Conservation (phyloP, 768 basidiomycete genomes). For the Neoboletus subvelutipes region DNA sequence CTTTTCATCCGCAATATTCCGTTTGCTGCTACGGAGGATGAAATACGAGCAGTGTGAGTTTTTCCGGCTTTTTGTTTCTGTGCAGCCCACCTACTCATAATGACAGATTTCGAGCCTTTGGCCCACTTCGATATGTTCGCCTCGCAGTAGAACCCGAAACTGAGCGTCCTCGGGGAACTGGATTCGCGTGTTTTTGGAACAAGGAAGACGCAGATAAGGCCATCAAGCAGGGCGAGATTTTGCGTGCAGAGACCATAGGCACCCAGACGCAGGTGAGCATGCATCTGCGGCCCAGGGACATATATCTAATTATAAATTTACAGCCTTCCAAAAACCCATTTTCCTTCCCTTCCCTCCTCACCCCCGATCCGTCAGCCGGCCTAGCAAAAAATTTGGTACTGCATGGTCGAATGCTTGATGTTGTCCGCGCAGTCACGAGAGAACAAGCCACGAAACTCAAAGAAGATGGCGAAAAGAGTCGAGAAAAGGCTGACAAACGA, state of each 20-base stretch:
- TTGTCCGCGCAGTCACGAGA: slow-evolving; percentile 85
- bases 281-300: slow-evolving; percentile 12
- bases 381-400: slow-evolving; percentile 81
- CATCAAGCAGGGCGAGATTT: slow-evolving; percentile 73
- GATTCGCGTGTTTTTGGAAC: slow-evolving; percentile 98
- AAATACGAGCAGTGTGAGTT: slow-evolving; percentile 77
- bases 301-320: not conserved
- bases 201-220: slow-evolving; percentile 84
- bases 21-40: slow-evolving; percentile 90
- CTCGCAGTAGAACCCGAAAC: slow-evolving; percentile 83
- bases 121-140: slow-evolving; percentile 88
- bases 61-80: not conserved
- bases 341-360: slow-evolving; percentile 82
- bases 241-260: slow-evolving; percentile 64
- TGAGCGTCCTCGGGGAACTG: slow-evolving; percentile 89
- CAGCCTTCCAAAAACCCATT: slow-evolving; percentile 83
- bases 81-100: not conserved
- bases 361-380: slow-evolving; percentile 88
- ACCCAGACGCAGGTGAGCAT: slow-evolving; percentile 30
- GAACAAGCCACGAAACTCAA: slow-evolving; percentile 86
- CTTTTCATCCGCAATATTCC: slow-evolving; percentile 93
- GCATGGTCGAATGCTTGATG: slow-evolving; percentile 91
- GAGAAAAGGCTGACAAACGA: slow-evolving; percentile 91
- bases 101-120: slow-evolving; percentile 79
- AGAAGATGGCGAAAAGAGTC: slow-evolving; percentile 80